phyloP scores from a whole-genome alignment of 495 filamentous ascomycete genomes.

The Amniculicola lignicola region DNA sequence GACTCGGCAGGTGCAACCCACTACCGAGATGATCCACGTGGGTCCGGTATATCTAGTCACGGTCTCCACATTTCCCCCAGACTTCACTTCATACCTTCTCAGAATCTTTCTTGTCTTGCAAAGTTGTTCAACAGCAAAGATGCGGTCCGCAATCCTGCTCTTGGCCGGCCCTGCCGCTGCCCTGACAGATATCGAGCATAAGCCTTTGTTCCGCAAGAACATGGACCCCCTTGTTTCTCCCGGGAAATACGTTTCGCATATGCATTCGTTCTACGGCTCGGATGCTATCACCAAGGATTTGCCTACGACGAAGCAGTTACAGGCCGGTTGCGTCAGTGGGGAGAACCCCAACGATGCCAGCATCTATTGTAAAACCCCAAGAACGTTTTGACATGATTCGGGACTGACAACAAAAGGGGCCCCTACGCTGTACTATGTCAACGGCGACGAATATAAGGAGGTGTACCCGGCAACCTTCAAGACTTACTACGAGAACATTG shows the following conservation, averaged over 20 bases:
- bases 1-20: too few relatives aligned
- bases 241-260: slow-evolving; percentile 18
- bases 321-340: slow-evolving; percentile 12
- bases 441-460: slow-evolving; percentile 14
- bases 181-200: slow-evolving; percentile 22
- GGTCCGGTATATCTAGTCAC: too few relatives aligned
- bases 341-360: slow-evolving; percentile 20
- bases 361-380: slow-evolving; percentile 9
- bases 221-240: slow-evolving; percentile 18
- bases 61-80: too few relatives aligned
- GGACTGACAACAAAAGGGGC: slow-evolving; percentile 1
- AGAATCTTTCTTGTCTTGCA: too few relatives aligned
- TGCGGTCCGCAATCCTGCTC: neutral
- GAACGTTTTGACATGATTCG: neutral
- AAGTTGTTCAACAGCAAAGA: too few relatives aligned
- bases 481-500: slow-evolving; percentile 23
- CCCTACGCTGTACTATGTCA: slow-evolving; percentile 23
- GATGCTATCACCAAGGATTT: slow-evolving; percentile 16
- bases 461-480: slow-evolving; percentile 25
- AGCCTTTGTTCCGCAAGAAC: slow-evolving; percentile 23
- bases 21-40: too few relatives aligned
- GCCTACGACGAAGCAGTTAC: slow-evolving; percentile 15
- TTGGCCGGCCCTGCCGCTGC: slow-evolving; percentile 4
- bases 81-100: too few relatives aligned
- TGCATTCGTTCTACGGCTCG: slow-evolving; percentile 25